Conservation (phyloP, 768 basidiomycete genomes). For the Tulasnella sp. region DNA sequence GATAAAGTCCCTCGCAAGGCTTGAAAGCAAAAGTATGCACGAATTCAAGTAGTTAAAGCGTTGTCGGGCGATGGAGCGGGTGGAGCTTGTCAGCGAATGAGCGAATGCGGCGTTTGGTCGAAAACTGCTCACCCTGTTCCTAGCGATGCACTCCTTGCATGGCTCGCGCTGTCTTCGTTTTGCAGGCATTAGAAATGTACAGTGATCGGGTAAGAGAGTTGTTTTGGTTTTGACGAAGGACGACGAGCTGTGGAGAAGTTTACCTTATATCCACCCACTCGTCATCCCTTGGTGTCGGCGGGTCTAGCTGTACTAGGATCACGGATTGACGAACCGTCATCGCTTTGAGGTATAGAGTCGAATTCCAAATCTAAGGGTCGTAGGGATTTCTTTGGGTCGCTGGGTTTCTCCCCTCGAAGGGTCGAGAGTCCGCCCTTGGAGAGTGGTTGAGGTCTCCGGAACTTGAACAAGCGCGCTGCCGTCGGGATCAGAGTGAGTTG, state of each 20-base stretch:
- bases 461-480: background rate
- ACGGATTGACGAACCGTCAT: background rate
- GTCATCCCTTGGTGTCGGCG: background rate
- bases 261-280: constrained; percentile 10
- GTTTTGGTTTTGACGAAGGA: background rate
- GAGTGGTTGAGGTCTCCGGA: constrained; percentile 7
- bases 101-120: background rate
- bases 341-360: background rate
- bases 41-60: background rate
- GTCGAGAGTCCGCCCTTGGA: background rate
- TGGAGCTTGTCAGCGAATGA: background rate
- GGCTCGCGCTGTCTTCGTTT: background rate
- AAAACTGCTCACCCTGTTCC: background rate
- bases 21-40: background rate
- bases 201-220: background rate
- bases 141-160: background rate
- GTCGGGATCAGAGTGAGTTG: background rate
- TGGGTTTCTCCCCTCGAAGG: background rate
- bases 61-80: background rate
- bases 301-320: background rate
- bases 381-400: background rate
- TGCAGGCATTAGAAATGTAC: background rate
- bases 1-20: constrained; percentile 5
- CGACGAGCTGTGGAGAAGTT: background rate
- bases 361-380: background rate